Percentiles rank a stretch among this genome's conserved stretches.
Evolutionary conservation across 371 early-diverging fungal genomes (phyloP).

Genomic region (Mucor circinelloides): DNA sequence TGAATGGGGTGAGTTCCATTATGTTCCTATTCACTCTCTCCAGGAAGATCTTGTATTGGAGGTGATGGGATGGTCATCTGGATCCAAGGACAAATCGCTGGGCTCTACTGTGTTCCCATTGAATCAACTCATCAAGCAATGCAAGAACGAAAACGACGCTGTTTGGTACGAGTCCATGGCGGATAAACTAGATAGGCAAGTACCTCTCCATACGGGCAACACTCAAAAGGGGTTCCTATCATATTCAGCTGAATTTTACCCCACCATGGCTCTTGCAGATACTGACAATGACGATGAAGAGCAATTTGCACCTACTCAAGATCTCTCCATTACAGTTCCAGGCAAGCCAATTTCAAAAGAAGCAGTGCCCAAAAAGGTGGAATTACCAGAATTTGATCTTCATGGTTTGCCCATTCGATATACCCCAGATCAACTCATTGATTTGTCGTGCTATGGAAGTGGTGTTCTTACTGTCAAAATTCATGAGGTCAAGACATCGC

Average conservation of each 20-base stretch:
- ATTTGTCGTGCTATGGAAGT: slow-evolving; percentile 31
- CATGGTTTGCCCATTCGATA: slow-evolving; percentile 35
- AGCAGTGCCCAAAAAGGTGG: neutral
- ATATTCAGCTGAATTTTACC: slow-evolving; percentile 69
- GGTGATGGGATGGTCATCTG: slow-evolving; percentile 72
- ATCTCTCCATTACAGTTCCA: neutral
- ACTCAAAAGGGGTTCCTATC: slow-evolving; percentile 59
- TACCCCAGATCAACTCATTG: slow-evolving; percentile 47
- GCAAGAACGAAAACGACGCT: slow-evolving; percentile 23
- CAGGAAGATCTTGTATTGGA: slow-evolving; percentile 73
- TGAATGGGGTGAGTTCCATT: slow-evolving; percentile 84
- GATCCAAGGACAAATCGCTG: slow-evolving; percentile 65
- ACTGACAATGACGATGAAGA: slow-evolving; percentile 13
- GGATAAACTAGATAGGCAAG: slow-evolving; percentile 38
- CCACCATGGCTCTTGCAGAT: slow-evolving; percentile 43
- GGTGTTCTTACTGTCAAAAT: slow-evolving; percentile 46
- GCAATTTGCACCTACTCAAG: neutral
- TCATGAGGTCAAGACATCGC: slow-evolving; percentile 35
- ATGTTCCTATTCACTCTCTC: slow-evolving; percentile 68
- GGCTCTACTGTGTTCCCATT: slow-evolving; percentile 58
- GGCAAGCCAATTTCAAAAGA: neutral
- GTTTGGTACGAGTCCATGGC: slow-evolving; percentile 33
- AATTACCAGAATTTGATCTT: slow-evolving; percentile 25
- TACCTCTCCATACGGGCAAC: slow-evolving; percentile 52
- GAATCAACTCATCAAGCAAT: slow-evolving; percentile 37